Base-by-base conservation (phyloP, 1,284 basidiomycete species). In the Puccinia hordei region DNA sequence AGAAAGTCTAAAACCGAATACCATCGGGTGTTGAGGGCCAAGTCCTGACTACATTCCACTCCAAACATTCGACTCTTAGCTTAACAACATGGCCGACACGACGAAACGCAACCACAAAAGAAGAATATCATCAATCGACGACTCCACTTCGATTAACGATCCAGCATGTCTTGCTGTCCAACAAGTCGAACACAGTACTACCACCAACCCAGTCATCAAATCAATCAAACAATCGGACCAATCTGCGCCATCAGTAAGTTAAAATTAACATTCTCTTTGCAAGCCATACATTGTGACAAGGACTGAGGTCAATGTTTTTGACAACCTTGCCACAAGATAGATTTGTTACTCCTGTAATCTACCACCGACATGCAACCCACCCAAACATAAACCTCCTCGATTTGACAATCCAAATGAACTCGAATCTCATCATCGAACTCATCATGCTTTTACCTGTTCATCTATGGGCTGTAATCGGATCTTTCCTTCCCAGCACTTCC, bases 401-500 rank as follows among this genome's bases (percentile, higher is more conserved):
- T 79, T 72, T 44, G 30, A 66, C 12, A 57, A 53, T 44, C 27
- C 51, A 41, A 44, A 0, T 27, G 49, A 71, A 51, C 76, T 77
- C 1, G 75, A 79, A 72, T 38, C 76, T 17, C 76, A 79, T 61
- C 65, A 79, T 63, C 46, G 65, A 72, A 71, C 66, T 49, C 76
- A 79, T 46, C 76, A 79, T 79, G 65, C 76, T 30, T 68, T 69
- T 61, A 59, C 68, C 35, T 79, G 76, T 38, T 69, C 76, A 46
- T 49, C 49, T 12, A 44, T 15, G 17, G 35, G 13, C 22, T 59
- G 53, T 38, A 15, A 46, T 27, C 12, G 35, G 41, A 61, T 79
- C 30, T 79, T 79, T 61, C 76, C 76, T 38, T 66, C 63, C 55
- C 33, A 79, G 30, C n/a, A 41, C 13, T 79, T 79, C 53, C 76